These are phyloP conservation scores for Clavispora santaluciae DNA, from an alignment of 805 yeast genomes.

Conservation along the genomic window DNA sequence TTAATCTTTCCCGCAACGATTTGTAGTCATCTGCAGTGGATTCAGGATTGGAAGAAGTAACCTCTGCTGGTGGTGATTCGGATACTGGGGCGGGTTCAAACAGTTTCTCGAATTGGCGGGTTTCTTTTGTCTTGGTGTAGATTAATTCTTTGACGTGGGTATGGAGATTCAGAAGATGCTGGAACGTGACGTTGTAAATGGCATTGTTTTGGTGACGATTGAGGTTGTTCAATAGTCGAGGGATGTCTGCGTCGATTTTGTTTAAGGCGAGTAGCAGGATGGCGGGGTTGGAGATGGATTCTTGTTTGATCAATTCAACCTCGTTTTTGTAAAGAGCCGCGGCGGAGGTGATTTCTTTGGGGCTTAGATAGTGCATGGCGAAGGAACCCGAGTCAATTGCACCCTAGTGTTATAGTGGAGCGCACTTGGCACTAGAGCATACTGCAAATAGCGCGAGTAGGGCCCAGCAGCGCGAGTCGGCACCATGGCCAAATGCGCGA, in stretches of 20 bases:
- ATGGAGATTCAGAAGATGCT: slow-evolving; percentile 6
- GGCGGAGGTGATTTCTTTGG: slow-evolving; percentile 1
- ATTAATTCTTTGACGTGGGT: slow-evolving; percentile 8
- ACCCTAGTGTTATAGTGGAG: too few relatives aligned
- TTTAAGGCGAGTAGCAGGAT: slow-evolving; percentile 9
- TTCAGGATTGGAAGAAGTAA: neutral
- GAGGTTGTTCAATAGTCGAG: slow-evolving; percentile 11
- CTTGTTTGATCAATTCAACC: neutral
- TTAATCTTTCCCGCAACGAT: slow-evolving; percentile 12
- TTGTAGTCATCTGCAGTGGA: slow-evolving; percentile 9
- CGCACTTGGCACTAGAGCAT: too few relatives aligned
- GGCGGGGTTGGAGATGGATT: slow-evolving; percentile 5
- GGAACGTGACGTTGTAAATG: slow-evolving; percentile 2
- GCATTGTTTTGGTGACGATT: slow-evolving; percentile 8
- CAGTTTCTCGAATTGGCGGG: neutral
- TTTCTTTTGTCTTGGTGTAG: neutral
- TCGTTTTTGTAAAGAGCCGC: slow-evolving; percentile 9
- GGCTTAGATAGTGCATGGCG: neutral
- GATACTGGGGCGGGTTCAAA: neutral
- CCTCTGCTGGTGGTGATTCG: neutral
- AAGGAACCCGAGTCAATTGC: too few relatives aligned
- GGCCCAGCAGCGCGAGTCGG: too few relatives aligned
- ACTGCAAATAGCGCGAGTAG: too few relatives aligned
- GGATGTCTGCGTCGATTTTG: slow-evolving; percentile 13
- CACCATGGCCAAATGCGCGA: too few relatives aligned